Percentiles rank a stretch among this genome's conserved stretches.
Conservation (phyloP, 495 filamentous ascomycete genomes). For the Cairneyella variabilis region DNA sequence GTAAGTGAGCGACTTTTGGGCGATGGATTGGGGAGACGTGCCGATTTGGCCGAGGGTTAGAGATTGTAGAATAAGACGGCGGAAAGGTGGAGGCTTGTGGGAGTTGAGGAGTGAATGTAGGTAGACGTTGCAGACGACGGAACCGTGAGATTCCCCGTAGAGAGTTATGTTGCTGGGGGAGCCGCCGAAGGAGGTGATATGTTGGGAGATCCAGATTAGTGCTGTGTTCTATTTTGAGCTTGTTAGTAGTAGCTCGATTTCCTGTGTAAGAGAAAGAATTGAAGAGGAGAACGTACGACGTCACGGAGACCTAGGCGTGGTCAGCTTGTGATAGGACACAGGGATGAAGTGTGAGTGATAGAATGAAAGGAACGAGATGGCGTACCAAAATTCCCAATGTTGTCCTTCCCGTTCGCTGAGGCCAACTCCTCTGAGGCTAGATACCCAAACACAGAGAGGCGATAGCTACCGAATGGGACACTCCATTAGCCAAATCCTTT, state of each 20-base stretch:
- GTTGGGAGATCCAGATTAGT: constrained; percentile 41
- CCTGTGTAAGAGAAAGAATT: too few relatives aligned
- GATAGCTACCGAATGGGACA: too few relatives aligned
- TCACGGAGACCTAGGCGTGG: not conserved
- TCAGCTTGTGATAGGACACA: too few relatives aligned
- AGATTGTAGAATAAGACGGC: constrained; percentile 8
- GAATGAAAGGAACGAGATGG: too few relatives aligned
- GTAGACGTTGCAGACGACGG: not conserved
- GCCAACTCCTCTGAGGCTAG: constrained; percentile 11
- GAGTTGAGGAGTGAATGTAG: constrained; percentile 4
- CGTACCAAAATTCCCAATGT: constrained; percentile 11
- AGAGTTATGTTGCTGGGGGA: constrained; percentile 43
- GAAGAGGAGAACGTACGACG: too few relatives aligned
- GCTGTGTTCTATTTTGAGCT: constrained; percentile 45
- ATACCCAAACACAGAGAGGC: constrained; percentile 12
- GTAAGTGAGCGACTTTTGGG: not conserved
- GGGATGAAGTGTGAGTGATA: too few relatives aligned
- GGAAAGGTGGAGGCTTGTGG: not conserved
- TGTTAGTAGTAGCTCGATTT: not conserved
- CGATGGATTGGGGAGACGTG: constrained; percentile 1
- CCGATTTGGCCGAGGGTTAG: not conserved
- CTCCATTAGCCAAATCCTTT: too few relatives aligned
- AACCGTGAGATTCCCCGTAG: constrained; percentile 44
- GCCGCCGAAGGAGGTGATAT: constrained; percentile 52
- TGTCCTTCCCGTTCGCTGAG: constrained; percentile 3